Base-by-base conservation (phyloP, 108 stramenopile species). In the Licmophora abbreviata region DNA sequence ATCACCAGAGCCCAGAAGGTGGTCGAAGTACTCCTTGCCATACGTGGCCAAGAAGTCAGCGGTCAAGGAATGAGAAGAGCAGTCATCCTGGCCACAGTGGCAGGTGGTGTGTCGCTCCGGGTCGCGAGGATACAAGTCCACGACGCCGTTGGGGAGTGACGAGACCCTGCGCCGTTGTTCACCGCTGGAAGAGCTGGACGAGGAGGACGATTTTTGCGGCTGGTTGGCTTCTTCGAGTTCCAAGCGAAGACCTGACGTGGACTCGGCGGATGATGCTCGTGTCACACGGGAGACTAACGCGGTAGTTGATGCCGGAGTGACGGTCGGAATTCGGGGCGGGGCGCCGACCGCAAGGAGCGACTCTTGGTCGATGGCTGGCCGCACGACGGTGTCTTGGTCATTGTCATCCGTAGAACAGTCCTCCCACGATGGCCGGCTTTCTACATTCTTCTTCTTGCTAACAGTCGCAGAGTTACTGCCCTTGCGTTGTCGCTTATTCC, bases 81-180 rank as follows among this genome's bases (percentile, higher is more conserved):
- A 59, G 34, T 54, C 27, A 32, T 64, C 33, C 9, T 38, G 8
- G 15, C 20, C 34, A 29, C 57, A 66, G 8, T 23, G 12, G 24
- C 64, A 58, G 18, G 30, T 15, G 25, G 12, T 48, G 8, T 29
- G 23, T 29, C 4, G 8, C 4, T 8, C 4, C 5, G n/a, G 3
- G 2, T 32, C n/a, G 29, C 36, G 12, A 28, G 65, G 58, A 54
- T 66, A 66, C 51, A 66, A 31, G 44, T 66, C 45, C 14, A 66
- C 25, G 17, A 66, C 65, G 1, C 51, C 51, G 7, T 22, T 8
- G 3, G 65, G 65, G 1, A 58, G 8, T 29, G 28, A 3, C 10
- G 18, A 40, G 38, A 20, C 20, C 38, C 18, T 40, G 18, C 18
- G 5, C 20, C 38, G 15, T 40, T 40, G 18, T 40, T 15, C 20